A percentile compares a stretch with the other conserved stretches of the same genome.
Conservation (phyloP, 1,284 basidiomycete genomes). For the Irpex sp. region DNA sequence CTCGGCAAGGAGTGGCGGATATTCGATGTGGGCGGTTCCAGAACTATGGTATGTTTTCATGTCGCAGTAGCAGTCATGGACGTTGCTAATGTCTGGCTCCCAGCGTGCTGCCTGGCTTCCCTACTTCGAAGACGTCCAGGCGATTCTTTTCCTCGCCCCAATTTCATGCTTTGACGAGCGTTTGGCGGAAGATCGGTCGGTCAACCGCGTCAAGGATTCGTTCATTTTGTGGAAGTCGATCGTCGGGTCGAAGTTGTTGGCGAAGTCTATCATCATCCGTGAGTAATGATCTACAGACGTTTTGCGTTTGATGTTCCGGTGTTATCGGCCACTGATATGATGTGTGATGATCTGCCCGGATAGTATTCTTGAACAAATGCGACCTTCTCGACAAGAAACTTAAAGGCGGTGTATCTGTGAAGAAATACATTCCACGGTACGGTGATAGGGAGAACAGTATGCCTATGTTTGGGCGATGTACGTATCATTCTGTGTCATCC, state of each 20-base stretch:
- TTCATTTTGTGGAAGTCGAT: conserved; percentile 61
- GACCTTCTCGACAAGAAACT: conserved; percentile 46
- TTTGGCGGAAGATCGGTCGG: conserved; percentile 51
- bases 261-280: conserved; percentile 50
- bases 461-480: conserved; percentile 56
- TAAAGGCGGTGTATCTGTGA: conserved; percentile 27
- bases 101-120: conserved; percentile 40
- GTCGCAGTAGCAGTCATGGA: not conserved
- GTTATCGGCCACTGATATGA: not conserved
- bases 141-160: conserved; percentile 69
- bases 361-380: conserved; percentile 64
- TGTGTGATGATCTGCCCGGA: not conserved
- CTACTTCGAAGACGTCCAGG: conserved; percentile 69
- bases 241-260: conserved; percentile 50
- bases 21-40: conserved; percentile 36
- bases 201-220: conserved; percentile 67
- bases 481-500: conserved; percentile 19
- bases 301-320: not conserved
- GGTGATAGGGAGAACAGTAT: conserved; percentile 59
- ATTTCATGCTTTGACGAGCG: conserved; percentile 65
- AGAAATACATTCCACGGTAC: conserved; percentile 45
- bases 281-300: conserved; percentile 8
- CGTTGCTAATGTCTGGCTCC: not conserved
- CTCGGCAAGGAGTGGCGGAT: conserved; percentile 31
- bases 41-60: conserved; percentile 25